Percentiles rank a stretch among this genome's conserved stretches.
These are phyloP conservation scores for Candida pseudoviswanathii DNA, from an alignment of 1,139 yeast genomes.

Conservation along the genomic window DNA sequence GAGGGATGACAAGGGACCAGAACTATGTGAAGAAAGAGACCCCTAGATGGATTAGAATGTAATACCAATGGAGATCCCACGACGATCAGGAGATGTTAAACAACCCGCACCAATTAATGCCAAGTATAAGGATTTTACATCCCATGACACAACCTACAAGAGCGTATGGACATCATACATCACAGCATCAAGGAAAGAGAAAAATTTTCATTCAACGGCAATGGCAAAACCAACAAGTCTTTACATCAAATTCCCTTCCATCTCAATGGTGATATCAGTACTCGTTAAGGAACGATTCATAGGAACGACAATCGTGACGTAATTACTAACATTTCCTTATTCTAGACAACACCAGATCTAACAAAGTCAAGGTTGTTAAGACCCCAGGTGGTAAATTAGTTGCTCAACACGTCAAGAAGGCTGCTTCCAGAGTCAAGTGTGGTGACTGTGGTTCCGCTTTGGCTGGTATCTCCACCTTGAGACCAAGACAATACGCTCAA, in stretches of 20 bases:
- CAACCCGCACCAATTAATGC: too few relatives aligned
- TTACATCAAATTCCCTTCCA: not conserved
- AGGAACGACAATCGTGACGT: not conserved
- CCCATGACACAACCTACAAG: not conserved
- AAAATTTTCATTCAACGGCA: not conserved
- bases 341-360: slow-evolving; percentile 95
- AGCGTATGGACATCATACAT: not conserved
- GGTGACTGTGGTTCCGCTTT: slow-evolving; percentile 96
- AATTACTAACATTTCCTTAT: slow-evolving; percentile 39
- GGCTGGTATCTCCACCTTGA: slow-evolving; percentile 89
- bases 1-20: not conserved
- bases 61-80: too few relatives aligned
- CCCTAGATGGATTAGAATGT: not conserved
- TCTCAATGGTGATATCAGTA: not conserved
- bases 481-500: slow-evolving; percentile 97
- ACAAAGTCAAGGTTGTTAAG: slow-evolving; percentile 98
- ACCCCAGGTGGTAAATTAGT: slow-evolving; percentile 99
- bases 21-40: not conserved
- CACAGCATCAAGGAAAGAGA: not conserved
- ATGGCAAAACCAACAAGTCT: not conserved
- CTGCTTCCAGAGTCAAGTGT: slow-evolving; percentile 95
- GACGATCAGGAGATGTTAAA: too few relatives aligned
- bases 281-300: not conserved
- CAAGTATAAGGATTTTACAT: not conserved
- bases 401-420: slow-evolving; percentile 96